phyloP scores from a whole-genome alignment of 208 protist species.

The Novymonas esmeraldas region DNA sequence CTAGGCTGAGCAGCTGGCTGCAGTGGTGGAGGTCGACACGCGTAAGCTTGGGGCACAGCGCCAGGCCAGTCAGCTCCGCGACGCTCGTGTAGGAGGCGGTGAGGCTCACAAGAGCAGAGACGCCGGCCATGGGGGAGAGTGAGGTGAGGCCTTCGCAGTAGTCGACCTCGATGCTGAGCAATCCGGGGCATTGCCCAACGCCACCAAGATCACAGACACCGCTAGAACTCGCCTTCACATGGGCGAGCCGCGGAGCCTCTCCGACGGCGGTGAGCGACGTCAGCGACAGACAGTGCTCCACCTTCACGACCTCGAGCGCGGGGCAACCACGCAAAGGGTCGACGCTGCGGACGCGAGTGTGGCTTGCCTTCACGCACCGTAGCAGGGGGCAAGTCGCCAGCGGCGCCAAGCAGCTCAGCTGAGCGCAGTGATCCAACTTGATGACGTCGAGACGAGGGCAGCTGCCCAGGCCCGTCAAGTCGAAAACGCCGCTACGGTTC shows the following conservation, averaged over 20 bases:
- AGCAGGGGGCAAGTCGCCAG: background rate
- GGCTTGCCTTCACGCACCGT: slow-evolving; percentile 1
- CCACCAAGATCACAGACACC: background rate
- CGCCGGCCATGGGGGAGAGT: background rate
- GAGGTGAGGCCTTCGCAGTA: background rate
- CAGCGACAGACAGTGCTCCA: background rate
- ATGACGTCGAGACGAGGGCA: slow-evolving; percentile 4
- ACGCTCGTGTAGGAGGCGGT: background rate
- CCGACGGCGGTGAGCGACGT: background rate
- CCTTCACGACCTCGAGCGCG: background rate
- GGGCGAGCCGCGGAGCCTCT: background rate
- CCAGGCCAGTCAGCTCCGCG: background rate
- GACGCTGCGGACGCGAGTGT: slow-evolving; percentile 7
- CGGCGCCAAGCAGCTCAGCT: slow-evolving; percentile 1
- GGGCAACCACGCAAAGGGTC: background rate
- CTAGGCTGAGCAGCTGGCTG: background rate
- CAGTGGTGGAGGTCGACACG: background rate
- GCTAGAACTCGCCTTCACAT: background rate
- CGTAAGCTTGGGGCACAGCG: background rate
- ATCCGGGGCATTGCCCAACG: background rate
- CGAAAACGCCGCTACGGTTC: background rate
- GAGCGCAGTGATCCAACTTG: slow-evolving; percentile 9
- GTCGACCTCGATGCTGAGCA: background rate
- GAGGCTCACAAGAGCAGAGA: background rate
- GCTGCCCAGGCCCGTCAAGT: background rate